Conservation (phyloP, 352 stramenopile species). For the Phytophthora hybrid region DNA sequence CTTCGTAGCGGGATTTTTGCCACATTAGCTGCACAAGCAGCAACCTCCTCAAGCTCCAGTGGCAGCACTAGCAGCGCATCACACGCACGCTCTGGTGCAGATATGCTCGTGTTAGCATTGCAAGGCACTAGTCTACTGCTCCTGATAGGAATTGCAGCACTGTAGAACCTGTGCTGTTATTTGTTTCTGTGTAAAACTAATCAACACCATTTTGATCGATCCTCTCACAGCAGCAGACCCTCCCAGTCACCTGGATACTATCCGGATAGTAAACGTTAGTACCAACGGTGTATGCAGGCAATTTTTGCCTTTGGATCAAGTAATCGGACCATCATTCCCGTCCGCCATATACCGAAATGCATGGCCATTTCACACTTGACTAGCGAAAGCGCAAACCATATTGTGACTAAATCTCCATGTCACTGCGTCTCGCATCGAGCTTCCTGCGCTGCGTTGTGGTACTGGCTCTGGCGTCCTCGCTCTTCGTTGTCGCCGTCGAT, state of each 20-base stretch:
- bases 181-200: neutral
- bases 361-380: no score
- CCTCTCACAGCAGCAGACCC: no score
- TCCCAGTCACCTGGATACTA: no score
- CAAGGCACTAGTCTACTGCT: slow-evolving; percentile 10
- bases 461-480: neutral
- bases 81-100: neutral
- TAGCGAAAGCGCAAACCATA: neutral
- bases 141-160: slow-evolving; percentile 6
- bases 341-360: no score
- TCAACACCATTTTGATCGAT: neutral
- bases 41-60: slow-evolving; percentile 23
- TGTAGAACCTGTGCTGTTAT: neutral
- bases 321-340: no score
- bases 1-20: slow-evolving; percentile 47
- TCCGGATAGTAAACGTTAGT: no score
- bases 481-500: neutral
- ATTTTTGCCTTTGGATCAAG: no score
- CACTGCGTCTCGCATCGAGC: neutral
- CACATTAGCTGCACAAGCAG: slow-evolving; percentile 18
- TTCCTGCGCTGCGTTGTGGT: slow-evolving; percentile 7
- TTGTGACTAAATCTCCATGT: neutral
- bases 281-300: no score
- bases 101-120: slow-evolving; percentile 3
- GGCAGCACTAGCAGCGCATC: slow-evolving; percentile 5